phyloP scores from a whole-genome alignment of 2,329 filamentous ascomycete genomes.

The Aspergillus vadensis region DNA sequence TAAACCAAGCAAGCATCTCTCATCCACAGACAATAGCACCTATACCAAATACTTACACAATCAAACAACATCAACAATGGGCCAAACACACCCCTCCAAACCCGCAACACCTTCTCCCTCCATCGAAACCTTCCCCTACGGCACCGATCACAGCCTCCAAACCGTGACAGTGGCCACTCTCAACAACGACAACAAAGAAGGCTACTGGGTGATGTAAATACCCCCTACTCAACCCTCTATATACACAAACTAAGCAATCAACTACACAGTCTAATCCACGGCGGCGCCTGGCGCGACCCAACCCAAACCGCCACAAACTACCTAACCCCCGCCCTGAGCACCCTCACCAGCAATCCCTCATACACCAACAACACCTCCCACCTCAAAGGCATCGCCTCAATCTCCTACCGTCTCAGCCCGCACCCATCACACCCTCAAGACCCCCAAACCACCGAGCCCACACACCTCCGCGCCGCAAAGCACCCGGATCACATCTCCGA shows the following conservation, averaged over 20 bases:
- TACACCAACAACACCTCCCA: conserved; percentile 15
- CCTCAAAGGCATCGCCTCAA: conserved; percentile 47
- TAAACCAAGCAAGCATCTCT: too few relatives aligned
- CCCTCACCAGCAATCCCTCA: conserved; percentile 28
- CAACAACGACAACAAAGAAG: conserved; percentile 21
- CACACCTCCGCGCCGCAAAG: conserved; percentile 38
- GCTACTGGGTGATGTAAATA: conserved; percentile 46
- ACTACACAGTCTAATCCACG: conserved; percentile 41
- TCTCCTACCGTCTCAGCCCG: conserved; percentile 50
- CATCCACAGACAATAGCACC: neutral
- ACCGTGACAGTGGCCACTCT: conserved; percentile 34
- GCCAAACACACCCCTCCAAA: neutral
- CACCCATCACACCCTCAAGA: conserved; percentile 46
- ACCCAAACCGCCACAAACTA: conserved; percentile 41
- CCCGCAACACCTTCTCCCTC: neutral
- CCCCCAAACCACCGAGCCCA: conserved; percentile 25
- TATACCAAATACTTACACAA: too few relatives aligned
- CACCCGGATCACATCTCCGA: conserved; percentile 52
- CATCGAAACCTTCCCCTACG: conserved; percentile 29
- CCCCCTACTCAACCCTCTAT: neutral
- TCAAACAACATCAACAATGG: neutral
- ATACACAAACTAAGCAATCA: neutral
- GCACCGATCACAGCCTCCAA: conserved; percentile 36
- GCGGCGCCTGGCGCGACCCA: conserved; percentile 54
- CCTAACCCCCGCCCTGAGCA: conserved; percentile 33